phyloP scores from a whole-genome alignment of 257 asterid species.

The Thymus mandschuricus region DNA sequence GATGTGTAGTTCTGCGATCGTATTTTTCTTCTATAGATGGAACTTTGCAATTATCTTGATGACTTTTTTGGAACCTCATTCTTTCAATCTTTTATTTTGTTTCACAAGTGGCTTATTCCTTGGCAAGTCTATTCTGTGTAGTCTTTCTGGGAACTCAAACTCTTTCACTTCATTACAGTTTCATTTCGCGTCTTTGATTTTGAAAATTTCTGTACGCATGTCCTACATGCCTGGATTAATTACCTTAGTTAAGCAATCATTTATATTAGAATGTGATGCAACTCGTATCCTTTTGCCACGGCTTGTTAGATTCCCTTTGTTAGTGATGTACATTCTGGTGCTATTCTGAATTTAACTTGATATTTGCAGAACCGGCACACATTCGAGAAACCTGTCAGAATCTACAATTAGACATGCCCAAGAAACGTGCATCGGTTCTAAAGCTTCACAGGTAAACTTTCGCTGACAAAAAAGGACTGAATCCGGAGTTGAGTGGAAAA shows the following conservation, averaged over 20 bases:
- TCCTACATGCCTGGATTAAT: background rate
- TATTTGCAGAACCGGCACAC: slow-evolving; percentile 69
- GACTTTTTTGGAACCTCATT: background rate
- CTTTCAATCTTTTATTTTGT: slow-evolving; percentile 11
- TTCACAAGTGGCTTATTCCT: slow-evolving; percentile 8
- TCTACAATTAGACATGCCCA: slow-evolving; percentile 55
- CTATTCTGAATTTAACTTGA: slow-evolving; percentile 28
- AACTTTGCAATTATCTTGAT: slow-evolving; percentile 8
- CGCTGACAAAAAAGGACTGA: slow-evolving; percentile 17
- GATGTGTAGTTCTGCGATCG: background rate
- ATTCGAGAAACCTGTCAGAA: slow-evolving; percentile 71
- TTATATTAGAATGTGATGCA: background rate
- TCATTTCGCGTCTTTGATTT: background rate
- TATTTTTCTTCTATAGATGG: background rate
- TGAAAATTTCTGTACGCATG: background rate
- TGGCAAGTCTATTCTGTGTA: background rate
- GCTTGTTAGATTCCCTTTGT: background rate
- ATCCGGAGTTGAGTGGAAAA: slow-evolving; percentile 7
- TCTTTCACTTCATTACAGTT: background rate
- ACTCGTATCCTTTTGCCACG: background rate
- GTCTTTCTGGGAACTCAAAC: background rate
- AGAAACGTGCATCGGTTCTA: background rate
- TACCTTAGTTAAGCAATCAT: background rate
- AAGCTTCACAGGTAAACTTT: slow-evolving; percentile 14
- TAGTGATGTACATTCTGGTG: background rate